Conservation (phyloP, 2,329 filamentous ascomycete genomes). For the Nemania bipapillata region DNA sequence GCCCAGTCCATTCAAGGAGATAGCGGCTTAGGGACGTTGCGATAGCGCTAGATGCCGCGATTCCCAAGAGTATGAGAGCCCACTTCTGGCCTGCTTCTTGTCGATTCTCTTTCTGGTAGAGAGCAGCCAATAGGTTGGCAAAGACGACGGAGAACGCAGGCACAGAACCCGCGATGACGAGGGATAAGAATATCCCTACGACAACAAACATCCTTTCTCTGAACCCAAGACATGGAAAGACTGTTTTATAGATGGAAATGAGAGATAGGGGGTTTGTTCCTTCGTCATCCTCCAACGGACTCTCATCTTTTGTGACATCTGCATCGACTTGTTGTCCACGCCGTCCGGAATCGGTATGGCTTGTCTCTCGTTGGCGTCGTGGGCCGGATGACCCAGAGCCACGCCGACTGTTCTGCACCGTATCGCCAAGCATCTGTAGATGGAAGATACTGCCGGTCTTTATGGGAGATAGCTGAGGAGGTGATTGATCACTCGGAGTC, state of each 20-base stretch:
- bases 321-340: neutral
- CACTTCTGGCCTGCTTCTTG: conserved; percentile 68
- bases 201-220: conserved; percentile 66
- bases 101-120: conserved; percentile 67
- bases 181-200: conserved; percentile 68
- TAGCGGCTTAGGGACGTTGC: conserved; percentile 75
- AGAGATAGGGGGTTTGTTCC: conserved; percentile 53
- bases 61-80: conserved; percentile 73
- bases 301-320: neutral
- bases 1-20: conserved; percentile 75
- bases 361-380: conserved; percentile 1
- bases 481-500: conserved; percentile 6
- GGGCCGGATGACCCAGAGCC: conserved; percentile 16
- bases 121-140: conserved; percentile 75
- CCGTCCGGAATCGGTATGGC: neutral
- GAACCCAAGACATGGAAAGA: conserved; percentile 73
- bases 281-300: neutral
- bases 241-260: conserved; percentile 69
- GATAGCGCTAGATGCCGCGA: conserved; percentile 74
- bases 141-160: conserved; percentile 82
- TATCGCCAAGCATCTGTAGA: conserved; percentile 41
- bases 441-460: conserved; percentile 39
- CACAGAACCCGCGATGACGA: conserved; percentile 73
- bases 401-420: conserved; percentile 35
- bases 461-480: conserved; percentile 32